Conservation (phyloP, 345 rosid species). For the Eucalyptus rudis region DNA sequence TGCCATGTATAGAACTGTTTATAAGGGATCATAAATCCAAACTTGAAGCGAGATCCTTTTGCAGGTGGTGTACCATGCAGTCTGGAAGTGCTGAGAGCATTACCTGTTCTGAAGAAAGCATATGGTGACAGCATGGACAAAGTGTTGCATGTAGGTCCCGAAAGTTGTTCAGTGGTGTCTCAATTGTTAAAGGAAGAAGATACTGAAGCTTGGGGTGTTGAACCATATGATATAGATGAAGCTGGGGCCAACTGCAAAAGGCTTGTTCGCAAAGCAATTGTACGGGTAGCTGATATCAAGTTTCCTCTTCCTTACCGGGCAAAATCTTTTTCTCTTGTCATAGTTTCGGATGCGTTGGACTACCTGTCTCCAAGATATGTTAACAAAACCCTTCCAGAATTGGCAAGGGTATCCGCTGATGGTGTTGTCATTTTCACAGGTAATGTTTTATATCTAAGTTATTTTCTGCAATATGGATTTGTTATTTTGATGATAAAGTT, state of each 20-base stretch:
- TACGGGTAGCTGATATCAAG: slow-evolving; percentile 16
- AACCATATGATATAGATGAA: slow-evolving; percentile 68
- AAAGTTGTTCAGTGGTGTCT: slow-evolving; percentile 54
- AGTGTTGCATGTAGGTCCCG: slow-evolving; percentile 60
- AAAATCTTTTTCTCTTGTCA: slow-evolving; percentile 56
- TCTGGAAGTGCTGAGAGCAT: slow-evolving; percentile 33
- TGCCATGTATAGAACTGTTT: not conserved
- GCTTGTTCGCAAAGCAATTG: slow-evolving; percentile 9
- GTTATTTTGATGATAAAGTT: not conserved
- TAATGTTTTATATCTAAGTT: not conserved
- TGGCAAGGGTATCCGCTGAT: slow-evolving; percentile 50
- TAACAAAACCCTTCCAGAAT: slow-evolving; percentile 50
- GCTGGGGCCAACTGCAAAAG: slow-evolving; percentile 18
- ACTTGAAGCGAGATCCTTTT: not conserved
- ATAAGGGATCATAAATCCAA: not conserved
- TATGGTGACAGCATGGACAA: slow-evolving; percentile 57
- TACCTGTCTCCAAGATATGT: slow-evolving; percentile 66
- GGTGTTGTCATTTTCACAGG: slow-evolving; percentile 52
- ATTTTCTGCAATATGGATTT: not conserved
- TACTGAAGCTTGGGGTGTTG: slow-evolving; percentile 21
- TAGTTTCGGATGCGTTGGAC: slow-evolving; percentile 62
- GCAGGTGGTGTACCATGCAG: slow-evolving; percentile 54
- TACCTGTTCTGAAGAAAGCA: slow-evolving; percentile 48
- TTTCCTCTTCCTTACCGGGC: slow-evolving; percentile 52
- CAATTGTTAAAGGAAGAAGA: slow-evolving; percentile 48